Evolutionary conservation across 2,329 filamentous ascomycete genomes (phyloP).

Genomic region (Paraphaeosphaeria minitans): DNA sequence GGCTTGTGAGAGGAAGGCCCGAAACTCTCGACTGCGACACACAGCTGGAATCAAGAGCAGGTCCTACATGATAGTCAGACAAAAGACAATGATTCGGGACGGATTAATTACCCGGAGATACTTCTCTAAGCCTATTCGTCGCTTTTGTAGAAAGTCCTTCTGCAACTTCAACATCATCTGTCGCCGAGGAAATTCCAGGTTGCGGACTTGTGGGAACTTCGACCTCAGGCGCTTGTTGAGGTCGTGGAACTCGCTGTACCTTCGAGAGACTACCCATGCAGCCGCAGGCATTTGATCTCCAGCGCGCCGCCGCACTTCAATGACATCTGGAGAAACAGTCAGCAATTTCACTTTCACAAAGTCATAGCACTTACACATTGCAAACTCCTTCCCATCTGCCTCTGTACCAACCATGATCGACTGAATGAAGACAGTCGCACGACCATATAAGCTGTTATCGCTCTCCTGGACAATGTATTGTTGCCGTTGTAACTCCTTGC

Average conservation of each 20-base stretch:
- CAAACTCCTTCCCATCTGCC: slow-evolving; percentile 90
- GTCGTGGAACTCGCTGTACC: slow-evolving; percentile 97
- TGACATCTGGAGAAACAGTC: slow-evolving; percentile 62
- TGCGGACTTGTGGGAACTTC: slow-evolving; percentile 83
- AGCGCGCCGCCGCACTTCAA: slow-evolving; percentile 88
- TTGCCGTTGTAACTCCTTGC: slow-evolving; percentile 93
- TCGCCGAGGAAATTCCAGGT: slow-evolving; percentile 88
- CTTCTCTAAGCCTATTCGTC: slow-evolving; percentile 79
- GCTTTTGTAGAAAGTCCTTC: slow-evolving; percentile 91
- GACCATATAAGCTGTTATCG: slow-evolving; percentile 94
- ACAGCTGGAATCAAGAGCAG: slow-evolving; percentile 88
- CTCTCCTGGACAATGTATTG: slow-evolving; percentile 98
- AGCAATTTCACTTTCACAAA: neutral
- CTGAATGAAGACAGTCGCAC: slow-evolving; percentile 87
- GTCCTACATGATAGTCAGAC: slow-evolving; percentile 52
- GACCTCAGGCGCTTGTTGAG: slow-evolving; percentile 86
- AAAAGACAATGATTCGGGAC: neutral
- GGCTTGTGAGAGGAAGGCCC: slow-evolving; percentile 87
- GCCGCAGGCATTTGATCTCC: slow-evolving; percentile 97
- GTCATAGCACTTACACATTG: slow-evolving; percentile 65
- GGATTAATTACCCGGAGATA: slow-evolving; percentile 63
- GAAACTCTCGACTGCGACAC: slow-evolving; percentile 88
- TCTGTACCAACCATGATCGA: slow-evolving; percentile 91
- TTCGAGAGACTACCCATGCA: slow-evolving; percentile 86
- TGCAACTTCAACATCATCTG: slow-evolving; percentile 96